Conservation (phyloP, 1,139 yeast genomes). For the Candida pseudoviswanathii region DNA sequence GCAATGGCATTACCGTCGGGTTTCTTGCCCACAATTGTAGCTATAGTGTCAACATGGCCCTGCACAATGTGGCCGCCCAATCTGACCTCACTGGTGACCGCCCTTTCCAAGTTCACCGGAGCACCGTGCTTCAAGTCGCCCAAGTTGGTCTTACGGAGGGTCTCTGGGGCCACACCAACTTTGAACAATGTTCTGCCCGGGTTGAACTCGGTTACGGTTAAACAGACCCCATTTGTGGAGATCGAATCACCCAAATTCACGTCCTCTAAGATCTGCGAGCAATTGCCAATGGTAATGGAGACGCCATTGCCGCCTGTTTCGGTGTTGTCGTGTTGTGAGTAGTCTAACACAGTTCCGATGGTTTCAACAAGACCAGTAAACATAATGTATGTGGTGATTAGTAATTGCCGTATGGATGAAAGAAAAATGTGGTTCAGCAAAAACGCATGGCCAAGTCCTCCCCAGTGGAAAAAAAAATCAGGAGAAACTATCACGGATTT, state of each 20-base stretch:
- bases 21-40: constrained; percentile 54
- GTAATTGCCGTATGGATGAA: not conserved
- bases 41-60: constrained; percentile 94
- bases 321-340: constrained; percentile 50
- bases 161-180: constrained; percentile 93
- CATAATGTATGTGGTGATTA: constrained; percentile 45
- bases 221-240: constrained; percentile 85
- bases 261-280: constrained; percentile 66
- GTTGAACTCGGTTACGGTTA: constrained; percentile 88
- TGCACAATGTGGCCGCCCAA: constrained; percentile 98
- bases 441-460: too few relatives aligned
- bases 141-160: constrained; percentile 77
- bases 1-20: constrained; percentile 80
- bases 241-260: constrained; percentile 93
- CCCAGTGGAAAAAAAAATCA: not conserved
- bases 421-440: not conserved
- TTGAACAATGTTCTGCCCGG: constrained; percentile 57
- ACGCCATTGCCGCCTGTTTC: constrained; percentile 79
- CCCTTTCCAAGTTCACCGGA: constrained; percentile 86
- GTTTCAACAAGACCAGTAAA: constrained; percentile 93
- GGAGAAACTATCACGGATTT: not conserved
- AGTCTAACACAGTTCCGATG: constrained; percentile 65
- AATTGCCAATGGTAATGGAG: constrained; percentile 66
- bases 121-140: constrained; percentile 60
- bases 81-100: constrained; percentile 78